Evolutionary conservation across 208 protist species (phyloP).

Genomic region (Crithidia fasciculata): DNA sequence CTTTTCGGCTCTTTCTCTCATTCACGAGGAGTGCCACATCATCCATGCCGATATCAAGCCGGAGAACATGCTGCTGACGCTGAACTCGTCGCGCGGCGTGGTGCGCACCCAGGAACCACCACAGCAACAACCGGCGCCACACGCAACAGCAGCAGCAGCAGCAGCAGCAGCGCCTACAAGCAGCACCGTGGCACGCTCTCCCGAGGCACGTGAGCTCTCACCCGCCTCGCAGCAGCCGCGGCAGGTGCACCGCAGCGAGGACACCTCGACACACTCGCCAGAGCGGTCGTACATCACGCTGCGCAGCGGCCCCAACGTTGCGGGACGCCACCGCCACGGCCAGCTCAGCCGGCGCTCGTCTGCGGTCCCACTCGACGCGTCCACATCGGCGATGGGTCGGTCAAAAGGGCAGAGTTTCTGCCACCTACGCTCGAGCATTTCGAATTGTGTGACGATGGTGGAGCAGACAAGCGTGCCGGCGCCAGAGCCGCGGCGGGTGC

Average conservation of each 20-base stretch:
- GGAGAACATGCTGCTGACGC: conserved; percentile 92
- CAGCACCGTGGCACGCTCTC: background rate
- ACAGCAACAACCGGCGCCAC: background rate
- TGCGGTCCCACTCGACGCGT: conserved; percentile 9
- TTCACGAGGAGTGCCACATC: conserved; percentile 90
- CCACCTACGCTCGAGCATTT: conserved; percentile 21
- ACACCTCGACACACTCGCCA: background rate
- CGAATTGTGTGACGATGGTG: conserved; percentile 20
- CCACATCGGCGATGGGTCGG: conserved; percentile 4
- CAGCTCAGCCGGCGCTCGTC: conserved; percentile 9
- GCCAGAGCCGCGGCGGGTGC: conserved; percentile 39
- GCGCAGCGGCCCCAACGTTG: conserved; percentile 11
- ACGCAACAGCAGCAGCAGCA: background rate
- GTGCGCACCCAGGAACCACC: conserved; percentile 14
- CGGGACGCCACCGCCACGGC: conserved; percentile 18
- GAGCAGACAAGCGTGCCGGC: conserved; percentile 28
- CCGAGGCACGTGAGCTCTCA: background rate
- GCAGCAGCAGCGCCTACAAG: background rate
- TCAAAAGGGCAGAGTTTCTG: conserved; percentile 16
- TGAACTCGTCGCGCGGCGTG: conserved; percentile 53
- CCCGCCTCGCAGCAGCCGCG: conserved; percentile 11
- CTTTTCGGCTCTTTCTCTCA: conserved; percentile 89
- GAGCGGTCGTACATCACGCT: conserved; percentile 33
- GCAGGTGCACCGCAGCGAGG: conserved; percentile 21
- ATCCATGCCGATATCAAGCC: conserved; percentile 98